Evolutionary conservation across 805 yeast genomes (phyloP), one percentile per base, ranked within the genome.

Genomic region (Zygoascus flipseniorum): DNA sequence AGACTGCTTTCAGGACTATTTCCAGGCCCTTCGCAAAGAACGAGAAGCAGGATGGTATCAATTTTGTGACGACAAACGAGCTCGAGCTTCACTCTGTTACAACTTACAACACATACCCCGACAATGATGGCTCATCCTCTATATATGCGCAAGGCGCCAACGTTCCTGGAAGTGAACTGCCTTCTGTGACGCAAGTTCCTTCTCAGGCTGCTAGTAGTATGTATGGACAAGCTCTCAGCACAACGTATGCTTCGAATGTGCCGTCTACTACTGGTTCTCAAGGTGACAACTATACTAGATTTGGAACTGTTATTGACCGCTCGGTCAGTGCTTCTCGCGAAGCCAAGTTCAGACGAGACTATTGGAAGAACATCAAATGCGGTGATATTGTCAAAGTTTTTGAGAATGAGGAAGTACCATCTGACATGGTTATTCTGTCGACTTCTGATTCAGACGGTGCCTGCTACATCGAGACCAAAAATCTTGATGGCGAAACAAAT

Each of bases 341-440:
- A 1, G 72, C 70, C n/a, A 63, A 65, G 43, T 80, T 80, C 64
- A 70, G 69, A 55, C 75, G 76, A 35, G 75, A 75, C 50, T 75
- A 72, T 56, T 86, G 95, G 95, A 86, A 86, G 66, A 80, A 79
- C 59, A 81, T 85, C 44, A 76, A 75, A 55, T 92, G 85, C 26
- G 95, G 95, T 48, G 92, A 86, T 65, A 70, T 84, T 52, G 72
- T 86, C 41, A 74, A 87, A 57, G 75, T 86, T 19, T 75, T 80
- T 56, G 81, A 81, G 58, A 83, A 86, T 66, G 88, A 85, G 57
- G 86, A 83, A 62, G 76, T 86, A 16, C 95, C 95, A 1, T 92
- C 89, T 37, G 95, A 86, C 68, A 69, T 86, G 47, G 71, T 83
- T 18, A 75, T 86, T 19, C 68, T 86, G 23, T 76, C 89, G 10